Evolutionary conservation across 2,329 filamentous ascomycete genomes (phyloP).

Genomic region (Diaporthe aspalathi): DNA sequence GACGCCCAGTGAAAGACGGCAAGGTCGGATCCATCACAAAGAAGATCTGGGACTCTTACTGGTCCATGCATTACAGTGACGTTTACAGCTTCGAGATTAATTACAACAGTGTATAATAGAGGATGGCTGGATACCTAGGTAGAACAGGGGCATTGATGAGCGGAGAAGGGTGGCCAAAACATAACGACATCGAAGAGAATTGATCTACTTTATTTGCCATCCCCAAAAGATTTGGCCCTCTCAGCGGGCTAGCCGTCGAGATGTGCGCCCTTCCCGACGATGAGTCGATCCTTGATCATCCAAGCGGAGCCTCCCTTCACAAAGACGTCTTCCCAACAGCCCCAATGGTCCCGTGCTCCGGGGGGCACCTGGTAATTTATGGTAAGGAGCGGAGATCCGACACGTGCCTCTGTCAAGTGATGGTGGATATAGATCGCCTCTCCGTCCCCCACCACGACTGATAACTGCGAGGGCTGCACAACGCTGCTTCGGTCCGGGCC

Average conservation of each 20-base stretch:
- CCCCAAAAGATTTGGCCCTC: neutral
- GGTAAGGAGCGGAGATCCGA: neutral
- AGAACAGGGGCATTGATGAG: neutral
- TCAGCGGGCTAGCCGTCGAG: neutral
- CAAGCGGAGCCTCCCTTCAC: neutral
- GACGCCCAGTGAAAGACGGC: constrained; percentile 53
- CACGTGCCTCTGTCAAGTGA: neutral
- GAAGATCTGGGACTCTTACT: constrained; percentile 63
- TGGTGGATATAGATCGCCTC: neutral
- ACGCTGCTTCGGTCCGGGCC: neutral
- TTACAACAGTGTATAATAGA: neutral
- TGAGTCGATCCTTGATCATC: neutral
- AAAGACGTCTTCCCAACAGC: neutral
- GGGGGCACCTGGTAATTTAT: neutral
- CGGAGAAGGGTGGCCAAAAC: neutral
- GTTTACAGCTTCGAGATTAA: neutral
- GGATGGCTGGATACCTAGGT: neutral
- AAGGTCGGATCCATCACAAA: constrained; percentile 58
- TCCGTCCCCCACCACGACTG: neutral
- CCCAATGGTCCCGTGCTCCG: neutral
- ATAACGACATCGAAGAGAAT: neutral
- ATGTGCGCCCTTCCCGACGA: neutral
- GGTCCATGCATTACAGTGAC: constrained; percentile 58
- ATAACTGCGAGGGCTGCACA: neutral
- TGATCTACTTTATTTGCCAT: neutral